Evolutionary conservation across 2,329 filamentous ascomycete species (phyloP).

Genomic region (Sporothrix globosa): DNA sequence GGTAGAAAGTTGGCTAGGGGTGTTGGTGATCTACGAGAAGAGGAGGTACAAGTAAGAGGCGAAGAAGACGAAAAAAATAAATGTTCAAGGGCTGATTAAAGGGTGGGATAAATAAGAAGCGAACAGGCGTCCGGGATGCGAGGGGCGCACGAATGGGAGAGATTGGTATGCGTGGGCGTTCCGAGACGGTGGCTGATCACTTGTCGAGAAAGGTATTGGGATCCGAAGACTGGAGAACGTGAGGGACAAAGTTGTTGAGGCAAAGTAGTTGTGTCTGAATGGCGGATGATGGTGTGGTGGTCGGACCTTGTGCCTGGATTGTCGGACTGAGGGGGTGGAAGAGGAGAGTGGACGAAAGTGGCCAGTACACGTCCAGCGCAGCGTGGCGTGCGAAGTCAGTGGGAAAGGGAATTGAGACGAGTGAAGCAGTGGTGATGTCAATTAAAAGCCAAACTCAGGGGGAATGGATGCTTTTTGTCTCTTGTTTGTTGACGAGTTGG

Average conservation of each 20-base stretch:
- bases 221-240: not conserved
- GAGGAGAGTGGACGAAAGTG: constrained; percentile 15
- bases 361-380: not conserved
- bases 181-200: constrained; percentile 23
- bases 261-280: not conserved
- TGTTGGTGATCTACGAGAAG: constrained; percentile 5
- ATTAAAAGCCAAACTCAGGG: not conserved
- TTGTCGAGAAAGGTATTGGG: not conserved
- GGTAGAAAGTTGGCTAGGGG: constrained; percentile 1
- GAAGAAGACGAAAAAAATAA: not conserved
- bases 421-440: not conserved
- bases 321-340: constrained; percentile 2
- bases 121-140: not conserved
- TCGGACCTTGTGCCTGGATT: constrained; percentile 28
- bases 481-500: constrained; percentile 13
- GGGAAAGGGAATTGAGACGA: not conserved
- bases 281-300: constrained; percentile 14
- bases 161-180: constrained; percentile 20
- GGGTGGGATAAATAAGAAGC: not conserved
- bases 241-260: not conserved
- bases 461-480: not conserved
- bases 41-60: no score
- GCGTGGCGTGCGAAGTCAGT: not conserved
- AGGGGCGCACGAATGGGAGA: not conserved
- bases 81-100: not conserved